Conservation (phyloP, 2,329 filamentous ascomycete species). For the Westerdykella aurantiaca region DNA sequence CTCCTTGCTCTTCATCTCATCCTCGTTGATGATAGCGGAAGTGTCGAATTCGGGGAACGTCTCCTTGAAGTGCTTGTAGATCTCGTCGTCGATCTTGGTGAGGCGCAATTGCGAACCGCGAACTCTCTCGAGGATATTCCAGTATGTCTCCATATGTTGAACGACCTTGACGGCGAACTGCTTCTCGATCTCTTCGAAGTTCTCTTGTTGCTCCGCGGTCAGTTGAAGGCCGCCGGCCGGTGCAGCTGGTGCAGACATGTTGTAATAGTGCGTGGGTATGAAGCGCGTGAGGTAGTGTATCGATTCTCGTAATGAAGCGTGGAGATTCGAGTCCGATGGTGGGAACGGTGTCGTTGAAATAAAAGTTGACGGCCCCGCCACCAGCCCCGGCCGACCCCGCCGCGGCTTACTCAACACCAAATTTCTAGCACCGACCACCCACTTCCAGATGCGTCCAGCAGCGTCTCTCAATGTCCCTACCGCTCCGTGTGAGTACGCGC, state of each 20-base stretch:
- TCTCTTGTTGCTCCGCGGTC: constrained; percentile 56
- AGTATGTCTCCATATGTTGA: constrained; percentile 95
- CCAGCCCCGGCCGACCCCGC: neutral
- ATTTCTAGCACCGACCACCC: constrained; percentile 17
- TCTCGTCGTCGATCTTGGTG: constrained; percentile 92
- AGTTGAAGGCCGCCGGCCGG: constrained; percentile 11
- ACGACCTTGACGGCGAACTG: constrained; percentile 98
- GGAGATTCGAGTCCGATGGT: too few species aligned
- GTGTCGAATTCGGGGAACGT: constrained; percentile 94
- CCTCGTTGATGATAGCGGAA: constrained; percentile 72
- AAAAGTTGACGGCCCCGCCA: too few species aligned
- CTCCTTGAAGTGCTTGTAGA: constrained; percentile 77
- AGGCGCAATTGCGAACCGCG: constrained; percentile 83
- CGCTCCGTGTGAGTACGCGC: constrained; percentile 25
- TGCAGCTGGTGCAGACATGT: constrained; percentile 30
- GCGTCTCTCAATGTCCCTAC: constrained; percentile 30
- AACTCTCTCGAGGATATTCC: constrained; percentile 87
- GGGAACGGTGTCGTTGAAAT: too few species aligned
- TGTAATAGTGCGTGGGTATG: constrained; percentile 2
- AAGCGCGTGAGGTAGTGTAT: neutral
- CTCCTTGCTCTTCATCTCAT: constrained; percentile 93
- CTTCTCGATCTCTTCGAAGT: constrained; percentile 88
- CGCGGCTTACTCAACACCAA: constrained; percentile 33
- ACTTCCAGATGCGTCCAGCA: constrained; percentile 9
- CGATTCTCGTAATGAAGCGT: too few species aligned